Percentiles rank a stretch among this genome's conserved stretches.
These are phyloP conservation scores for Uromyces viciae-fabae DNA, from an alignment of 1,284 basidiomycete genomes.

Conservation along the genomic window DNA sequence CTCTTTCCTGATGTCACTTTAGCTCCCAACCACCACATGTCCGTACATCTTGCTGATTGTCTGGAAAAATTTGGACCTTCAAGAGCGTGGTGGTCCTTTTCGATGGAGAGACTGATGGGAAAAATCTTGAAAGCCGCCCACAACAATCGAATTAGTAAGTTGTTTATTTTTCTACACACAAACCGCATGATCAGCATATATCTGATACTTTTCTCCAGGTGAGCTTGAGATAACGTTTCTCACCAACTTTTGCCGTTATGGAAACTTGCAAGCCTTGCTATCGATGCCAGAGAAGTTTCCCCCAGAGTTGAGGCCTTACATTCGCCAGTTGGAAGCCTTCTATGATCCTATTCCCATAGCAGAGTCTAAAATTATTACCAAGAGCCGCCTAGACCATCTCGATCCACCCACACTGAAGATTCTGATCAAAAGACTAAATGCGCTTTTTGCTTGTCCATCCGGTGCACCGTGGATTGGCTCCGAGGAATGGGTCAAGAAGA, in stretches of 20 bases:
- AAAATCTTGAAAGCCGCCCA: conserved; percentile 20
- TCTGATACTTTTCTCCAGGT: conserved; percentile 1
- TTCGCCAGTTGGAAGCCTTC: not conserved
- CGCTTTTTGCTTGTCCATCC: not conserved
- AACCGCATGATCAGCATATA: not conserved
- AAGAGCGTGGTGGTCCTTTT: conserved; percentile 37
- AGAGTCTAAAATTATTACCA: not conserved
- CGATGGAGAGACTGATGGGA: conserved; percentile 40
- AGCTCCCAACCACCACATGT: conserved; percentile 44
- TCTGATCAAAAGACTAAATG: conserved; percentile 23
- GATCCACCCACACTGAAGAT: not conserved
- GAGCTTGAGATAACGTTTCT: conserved; percentile 34
- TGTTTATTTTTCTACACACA: not conserved
- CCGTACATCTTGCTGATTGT: conserved; percentile 32
- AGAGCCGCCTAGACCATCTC: not conserved
- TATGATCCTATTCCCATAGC: not conserved
- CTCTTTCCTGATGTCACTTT: conserved; percentile 20
- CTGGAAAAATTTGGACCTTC: conserved; percentile 29
- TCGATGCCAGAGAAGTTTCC: conserved; percentile 13
- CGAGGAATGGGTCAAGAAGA: not conserved
- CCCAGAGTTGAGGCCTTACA: not conserved
- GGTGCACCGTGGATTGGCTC: not conserved
- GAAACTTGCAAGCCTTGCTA: conserved; percentile 1
- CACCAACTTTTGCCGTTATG: conserved; percentile 28
- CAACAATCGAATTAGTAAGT: conserved; percentile 32